Evolutionary conservation across 305 asterid genomes (phyloP).

Genomic region (Fraxinus nigra): DNA sequence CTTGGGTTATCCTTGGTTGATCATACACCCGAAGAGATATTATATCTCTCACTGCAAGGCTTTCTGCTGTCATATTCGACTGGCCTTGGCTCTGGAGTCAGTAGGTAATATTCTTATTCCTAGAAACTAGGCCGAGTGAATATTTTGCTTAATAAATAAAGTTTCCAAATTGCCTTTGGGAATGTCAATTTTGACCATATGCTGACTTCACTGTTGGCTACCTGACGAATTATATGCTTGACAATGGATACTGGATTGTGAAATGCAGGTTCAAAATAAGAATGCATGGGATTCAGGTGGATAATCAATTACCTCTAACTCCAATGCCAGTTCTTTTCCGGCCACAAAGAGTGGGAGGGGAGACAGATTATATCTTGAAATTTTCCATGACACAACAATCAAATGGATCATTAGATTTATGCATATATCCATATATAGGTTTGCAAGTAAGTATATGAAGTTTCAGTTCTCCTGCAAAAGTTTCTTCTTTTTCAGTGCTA

Average conservation of each 20-base stretch:
- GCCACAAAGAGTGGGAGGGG: constrained; percentile 86
- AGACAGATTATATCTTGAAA: constrained; percentile 78
- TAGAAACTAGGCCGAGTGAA: neutral
- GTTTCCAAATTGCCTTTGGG: constrained; percentile 1
- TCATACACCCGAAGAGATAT: constrained; percentile 99
- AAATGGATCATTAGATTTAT: constrained; percentile 85
- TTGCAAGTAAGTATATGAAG: constrained; percentile 65
- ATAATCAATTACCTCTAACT: constrained; percentile 95
- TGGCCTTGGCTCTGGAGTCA: constrained; percentile 92
- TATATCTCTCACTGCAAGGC: constrained; percentile 75
- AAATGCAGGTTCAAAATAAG: constrained; percentile 74
- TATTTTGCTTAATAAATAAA: constrained; percentile 11
- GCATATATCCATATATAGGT: constrained; percentile 93
- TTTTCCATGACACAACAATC: constrained; percentile 93
- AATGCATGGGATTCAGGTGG: constrained; percentile 91
- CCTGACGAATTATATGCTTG: constrained; percentile 8
- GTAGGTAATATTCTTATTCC: constrained; percentile 59
- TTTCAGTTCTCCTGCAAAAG: constrained; percentile 21
- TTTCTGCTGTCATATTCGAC: constrained; percentile 89
- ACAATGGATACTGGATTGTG: constrained; percentile 35
- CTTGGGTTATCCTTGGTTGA: constrained; percentile 94
- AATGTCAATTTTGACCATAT: constrained; percentile 5
- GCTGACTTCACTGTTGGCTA: constrained; percentile 17
- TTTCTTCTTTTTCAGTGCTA: constrained; percentile 27
- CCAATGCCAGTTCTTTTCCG: constrained; percentile 98